Evolutionary conservation across 352 stramenopile genomes (phyloP).

Genomic region (Phytopythium ostracodes): DNA sequence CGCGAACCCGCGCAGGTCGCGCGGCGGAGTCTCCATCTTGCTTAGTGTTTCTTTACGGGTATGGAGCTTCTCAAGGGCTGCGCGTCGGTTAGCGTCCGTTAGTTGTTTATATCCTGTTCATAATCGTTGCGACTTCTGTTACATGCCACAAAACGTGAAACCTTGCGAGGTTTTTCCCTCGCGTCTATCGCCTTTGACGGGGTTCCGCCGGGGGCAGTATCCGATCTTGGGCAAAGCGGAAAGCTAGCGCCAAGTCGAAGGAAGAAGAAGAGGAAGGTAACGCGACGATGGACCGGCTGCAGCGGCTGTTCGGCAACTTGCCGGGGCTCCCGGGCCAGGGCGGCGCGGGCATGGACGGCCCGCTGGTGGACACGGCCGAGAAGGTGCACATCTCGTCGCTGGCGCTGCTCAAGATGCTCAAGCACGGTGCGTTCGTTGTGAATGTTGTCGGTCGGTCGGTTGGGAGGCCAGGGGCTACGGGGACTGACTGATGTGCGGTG

Average conservation of each 20-base stretch:
- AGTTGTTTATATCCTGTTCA: not conserved
- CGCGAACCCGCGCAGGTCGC: slow-evolving; percentile 27
- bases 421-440: slow-evolving; percentile 89
- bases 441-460: too few species aligned
- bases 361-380: slow-evolving; percentile 96
- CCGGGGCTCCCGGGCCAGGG: slow-evolving; percentile 68
- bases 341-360: slow-evolving; percentile 81
- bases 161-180: too few species aligned
- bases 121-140: too few species aligned
- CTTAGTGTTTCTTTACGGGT: not conserved
- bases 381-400: slow-evolving; percentile 99
- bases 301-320: slow-evolving; percentile 84
- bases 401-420: slow-evolving; percentile 99
- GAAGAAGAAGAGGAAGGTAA: slow-evolving; percentile 14
- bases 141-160: too few species aligned
- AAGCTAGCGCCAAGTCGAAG: not conserved
- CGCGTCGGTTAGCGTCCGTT: not conserved
- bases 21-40: slow-evolving; percentile 68
- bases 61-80: slow-evolving; percentile 1
- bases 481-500: too few species aligned
- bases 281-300: slow-evolving; percentile 71
- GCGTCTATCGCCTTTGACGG: too few species aligned
- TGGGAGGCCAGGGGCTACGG: too few species aligned
- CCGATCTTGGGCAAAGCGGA: slow-evolving; percentile 19
- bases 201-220: not conserved